Evolutionary conservation across 140 eudicot species (phyloP).

Genomic region (Flaveria floridana): DNA sequence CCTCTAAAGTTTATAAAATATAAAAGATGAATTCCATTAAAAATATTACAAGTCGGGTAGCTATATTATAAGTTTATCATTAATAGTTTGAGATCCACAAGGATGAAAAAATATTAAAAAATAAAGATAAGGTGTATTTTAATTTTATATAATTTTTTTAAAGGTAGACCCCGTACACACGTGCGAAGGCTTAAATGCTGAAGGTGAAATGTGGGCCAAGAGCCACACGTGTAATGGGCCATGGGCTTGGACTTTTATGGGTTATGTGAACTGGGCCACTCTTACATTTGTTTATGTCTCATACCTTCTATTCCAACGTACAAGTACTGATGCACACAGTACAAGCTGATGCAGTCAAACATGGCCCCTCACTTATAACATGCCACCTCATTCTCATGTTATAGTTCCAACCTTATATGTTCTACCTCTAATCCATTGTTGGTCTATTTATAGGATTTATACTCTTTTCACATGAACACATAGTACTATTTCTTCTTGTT

Average conservation of each 20-base stretch:
- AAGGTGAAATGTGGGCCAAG: slow-evolving; percentile 29
- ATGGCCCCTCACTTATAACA: slow-evolving; percentile 19
- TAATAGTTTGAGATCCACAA: too few relatives aligned
- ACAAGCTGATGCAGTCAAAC: slow-evolving; percentile 18
- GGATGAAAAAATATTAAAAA: too few relatives aligned
- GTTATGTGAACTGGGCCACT: slow-evolving; percentile 33
- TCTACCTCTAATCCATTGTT: slow-evolving; percentile 11
- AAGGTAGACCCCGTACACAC: slow-evolving; percentile 29
- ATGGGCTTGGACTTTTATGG: slow-evolving; percentile 37
- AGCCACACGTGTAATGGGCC: slow-evolving; percentile 46
- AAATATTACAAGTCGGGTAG: too few relatives aligned
- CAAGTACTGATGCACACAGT: slow-evolving; percentile 28
- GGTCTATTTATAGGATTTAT: background rate
- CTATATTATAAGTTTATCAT: too few relatives aligned
- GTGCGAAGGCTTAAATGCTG: slow-evolving; percentile 45
- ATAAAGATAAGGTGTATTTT: too few relatives aligned
- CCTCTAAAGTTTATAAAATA: too few relatives aligned
- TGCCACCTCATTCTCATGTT: slow-evolving; percentile 35
- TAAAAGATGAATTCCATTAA: too few relatives aligned
- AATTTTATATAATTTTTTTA: background rate
- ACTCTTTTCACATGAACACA: background rate
- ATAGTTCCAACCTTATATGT: slow-evolving; percentile 12
- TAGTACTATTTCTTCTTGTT: background rate
- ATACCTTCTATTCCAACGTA: slow-evolving; percentile 26
- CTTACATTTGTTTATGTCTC: slow-evolving; percentile 32